Conservation (phyloP, 2,329 filamentous ascomycete genomes). For the Ophiostoma himal-ulmi region DNA sequence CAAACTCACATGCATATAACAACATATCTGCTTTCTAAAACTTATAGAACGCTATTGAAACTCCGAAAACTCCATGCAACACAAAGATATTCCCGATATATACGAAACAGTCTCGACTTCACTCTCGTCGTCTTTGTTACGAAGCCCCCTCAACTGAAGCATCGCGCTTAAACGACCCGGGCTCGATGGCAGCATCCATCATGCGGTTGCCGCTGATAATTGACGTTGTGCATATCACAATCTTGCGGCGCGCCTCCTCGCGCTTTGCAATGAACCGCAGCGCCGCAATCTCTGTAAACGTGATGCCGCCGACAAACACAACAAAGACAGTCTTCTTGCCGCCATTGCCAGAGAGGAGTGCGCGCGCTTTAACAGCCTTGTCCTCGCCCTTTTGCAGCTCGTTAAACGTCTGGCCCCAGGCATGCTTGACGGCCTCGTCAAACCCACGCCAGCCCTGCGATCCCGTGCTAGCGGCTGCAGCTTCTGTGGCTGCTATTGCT, state of each 20-base stretch:
- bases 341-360: slow-evolving; percentile 68
- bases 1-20: neutral
- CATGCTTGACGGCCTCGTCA: slow-evolving; percentile 84
- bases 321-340: slow-evolving; percentile 83
- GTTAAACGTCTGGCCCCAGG: slow-evolving; percentile 83
- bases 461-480: slow-evolving; percentile 39
- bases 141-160: neutral
- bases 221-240: slow-evolving; percentile 88
- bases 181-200: slow-evolving; percentile 80
- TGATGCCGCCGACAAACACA: slow-evolving; percentile 97
- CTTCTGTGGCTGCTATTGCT: slow-evolving; percentile 29
- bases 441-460: slow-evolving; percentile 88
- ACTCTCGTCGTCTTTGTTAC: neutral
- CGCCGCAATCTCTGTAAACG: slow-evolving; percentile 92
- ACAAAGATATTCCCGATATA: neutral
- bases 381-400: slow-evolving; percentile 88
- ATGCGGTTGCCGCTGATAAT: slow-evolving; percentile 85
- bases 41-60: neutral
- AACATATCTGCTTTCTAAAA: neutral
- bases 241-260: slow-evolving; percentile 46
- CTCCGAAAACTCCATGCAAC: slow-evolving; percentile 7
- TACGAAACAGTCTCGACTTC: neutral
- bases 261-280: slow-evolving; percentile 72
- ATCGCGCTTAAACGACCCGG: slow-evolving; percentile 52
- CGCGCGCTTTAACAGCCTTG: slow-evolving; percentile 80